Evolutionary conservation across 495 filamentous ascomycete genomes (phyloP).

Genomic region (Aspergillus carlsbadensis): DNA sequence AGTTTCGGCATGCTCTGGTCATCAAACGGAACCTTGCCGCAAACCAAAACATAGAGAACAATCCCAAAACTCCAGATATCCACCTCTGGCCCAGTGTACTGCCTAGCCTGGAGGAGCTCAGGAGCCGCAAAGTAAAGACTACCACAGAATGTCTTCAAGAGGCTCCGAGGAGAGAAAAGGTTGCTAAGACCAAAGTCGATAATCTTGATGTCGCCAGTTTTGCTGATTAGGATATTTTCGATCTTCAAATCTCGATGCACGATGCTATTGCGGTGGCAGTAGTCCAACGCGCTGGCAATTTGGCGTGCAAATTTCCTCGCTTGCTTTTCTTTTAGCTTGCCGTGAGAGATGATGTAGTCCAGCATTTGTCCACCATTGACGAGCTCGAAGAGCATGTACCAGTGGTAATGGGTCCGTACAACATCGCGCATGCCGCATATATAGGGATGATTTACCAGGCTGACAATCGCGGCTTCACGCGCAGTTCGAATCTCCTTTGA

Average conservation of each 20-base stretch:
- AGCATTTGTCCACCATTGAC: constrained; percentile 99
- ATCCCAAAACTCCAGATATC: constrained; percentile 99
- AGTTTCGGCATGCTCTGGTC: constrained; percentile 99
- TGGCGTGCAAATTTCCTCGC: constrained; percentile 96
- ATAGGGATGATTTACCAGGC: constrained; percentile 90
- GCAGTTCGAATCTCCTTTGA: constrained; percentile 98
- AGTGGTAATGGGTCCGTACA: constrained; percentile 92
- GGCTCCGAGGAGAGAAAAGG: constrained; percentile 80
- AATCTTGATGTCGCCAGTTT: constrained; percentile 98
- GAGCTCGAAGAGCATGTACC: constrained; percentile 99
- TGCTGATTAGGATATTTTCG: constrained; percentile 99
- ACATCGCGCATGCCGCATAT: constrained; percentile 97
- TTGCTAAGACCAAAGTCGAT: constrained; percentile 99
- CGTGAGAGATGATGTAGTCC: constrained; percentile 99
- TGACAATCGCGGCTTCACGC: constrained; percentile 95
- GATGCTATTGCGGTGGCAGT: constrained; percentile 98
- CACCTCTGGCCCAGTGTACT: constrained; percentile 95
- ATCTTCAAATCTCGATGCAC: constrained; percentile 98
- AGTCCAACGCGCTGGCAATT: constrained; percentile 97
- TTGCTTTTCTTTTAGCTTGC: constrained; percentile 96
- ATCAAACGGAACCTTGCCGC: constrained; percentile 97
- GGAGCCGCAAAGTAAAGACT: constrained; percentile 98
- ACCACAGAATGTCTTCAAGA: constrained; percentile 96
- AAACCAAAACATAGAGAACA: constrained; percentile 96
- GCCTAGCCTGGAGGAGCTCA: constrained; percentile 87